Evolutionary conservation across 257 asterid genomes (phyloP).

Genomic region (Solanum lignicaule): DNA sequence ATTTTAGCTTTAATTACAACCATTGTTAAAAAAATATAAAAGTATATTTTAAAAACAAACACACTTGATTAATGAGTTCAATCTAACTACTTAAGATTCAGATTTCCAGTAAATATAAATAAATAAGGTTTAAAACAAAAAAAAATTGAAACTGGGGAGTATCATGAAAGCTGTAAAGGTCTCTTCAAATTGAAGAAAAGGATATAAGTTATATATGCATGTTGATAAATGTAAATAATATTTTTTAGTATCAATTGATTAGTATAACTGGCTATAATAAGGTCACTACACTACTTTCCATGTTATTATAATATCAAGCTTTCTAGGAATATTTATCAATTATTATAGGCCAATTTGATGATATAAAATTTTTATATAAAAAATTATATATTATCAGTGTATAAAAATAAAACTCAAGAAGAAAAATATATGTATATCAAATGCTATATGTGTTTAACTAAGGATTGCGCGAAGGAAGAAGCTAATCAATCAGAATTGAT

Average conservation of each 20-base stretch:
- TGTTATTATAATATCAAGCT: not conserved
- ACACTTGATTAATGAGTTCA: too few species aligned
- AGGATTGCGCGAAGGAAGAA: too few species aligned
- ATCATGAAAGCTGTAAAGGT: not conserved
- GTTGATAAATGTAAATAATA: not conserved
- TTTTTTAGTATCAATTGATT: not conserved
- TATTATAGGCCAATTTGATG: too few species aligned
- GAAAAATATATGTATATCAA: too few species aligned
- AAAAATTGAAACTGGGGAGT: not conserved
- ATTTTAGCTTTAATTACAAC: too few species aligned
- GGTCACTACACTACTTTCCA: not conserved
- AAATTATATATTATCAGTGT: not conserved
- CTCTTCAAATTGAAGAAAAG: not conserved
- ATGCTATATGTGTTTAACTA: too few species aligned
- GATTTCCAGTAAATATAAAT: too few species aligned
- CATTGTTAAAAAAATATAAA: not conserved
- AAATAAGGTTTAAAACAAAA: too few species aligned
- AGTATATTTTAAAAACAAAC: too few species aligned
- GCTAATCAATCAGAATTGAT: too few species aligned
- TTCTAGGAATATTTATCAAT: not conserved
- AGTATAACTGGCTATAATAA: not conserved
- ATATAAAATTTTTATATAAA: too few species aligned
- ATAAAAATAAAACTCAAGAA: not conserved
- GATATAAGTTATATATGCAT: not conserved
- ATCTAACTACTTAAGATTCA: too few species aligned